phyloP scores from a whole-genome alignment of 805 yeast genomes.

The Saccharomycopsis lassenensis region DNA sequence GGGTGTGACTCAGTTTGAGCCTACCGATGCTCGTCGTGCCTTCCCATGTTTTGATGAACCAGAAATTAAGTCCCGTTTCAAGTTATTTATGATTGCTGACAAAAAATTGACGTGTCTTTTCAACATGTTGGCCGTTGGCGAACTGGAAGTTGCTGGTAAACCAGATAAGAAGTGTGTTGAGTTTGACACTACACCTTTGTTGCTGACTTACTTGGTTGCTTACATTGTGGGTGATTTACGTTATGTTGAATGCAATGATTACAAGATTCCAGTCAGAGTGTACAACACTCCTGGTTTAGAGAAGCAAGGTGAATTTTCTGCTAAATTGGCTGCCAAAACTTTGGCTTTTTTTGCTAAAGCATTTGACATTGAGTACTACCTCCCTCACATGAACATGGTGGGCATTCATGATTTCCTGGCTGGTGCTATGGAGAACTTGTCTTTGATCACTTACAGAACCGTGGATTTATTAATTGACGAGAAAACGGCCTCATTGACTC shows the following conservation, averaged over 20 bases:
- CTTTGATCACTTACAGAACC: conserved; percentile 68
- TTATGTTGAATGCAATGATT: conserved; percentile 55
- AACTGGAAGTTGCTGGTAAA: conserved; percentile 31
- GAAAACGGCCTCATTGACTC: conserved; percentile 48
- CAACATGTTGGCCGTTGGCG: conserved; percentile 54
- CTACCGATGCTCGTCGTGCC: conserved; percentile 79
- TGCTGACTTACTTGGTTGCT: conserved; percentile 81
- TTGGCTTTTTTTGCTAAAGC: conserved; percentile 61
- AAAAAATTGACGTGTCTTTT: conserved; percentile 49
- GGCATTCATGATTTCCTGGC: conserved; percentile 79
- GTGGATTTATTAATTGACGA: conserved; percentile 67
- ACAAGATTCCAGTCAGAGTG: conserved; percentile 67
- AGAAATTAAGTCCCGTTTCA: conserved; percentile 63
- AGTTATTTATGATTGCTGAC: conserved; percentile 48
- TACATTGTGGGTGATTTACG: conserved; percentile 74
- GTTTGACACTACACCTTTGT: conserved; percentile 68
- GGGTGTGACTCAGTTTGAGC: conserved; percentile 81
- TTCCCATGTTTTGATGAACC: conserved; percentile 87
- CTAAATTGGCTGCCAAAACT: conserved; percentile 65
- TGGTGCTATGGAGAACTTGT: conserved; percentile 88
- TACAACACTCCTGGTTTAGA: conserved; percentile 74
- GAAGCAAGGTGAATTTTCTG: conserved; percentile 59
- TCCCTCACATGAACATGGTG: conserved; percentile 74
- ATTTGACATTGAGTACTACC: conserved; percentile 65
- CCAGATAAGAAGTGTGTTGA: conserved; percentile 43